Evolutionary conservation across 495 filamentous ascomycete genomes (phyloP).

Genomic region (Penicillium coffeae): DNA sequence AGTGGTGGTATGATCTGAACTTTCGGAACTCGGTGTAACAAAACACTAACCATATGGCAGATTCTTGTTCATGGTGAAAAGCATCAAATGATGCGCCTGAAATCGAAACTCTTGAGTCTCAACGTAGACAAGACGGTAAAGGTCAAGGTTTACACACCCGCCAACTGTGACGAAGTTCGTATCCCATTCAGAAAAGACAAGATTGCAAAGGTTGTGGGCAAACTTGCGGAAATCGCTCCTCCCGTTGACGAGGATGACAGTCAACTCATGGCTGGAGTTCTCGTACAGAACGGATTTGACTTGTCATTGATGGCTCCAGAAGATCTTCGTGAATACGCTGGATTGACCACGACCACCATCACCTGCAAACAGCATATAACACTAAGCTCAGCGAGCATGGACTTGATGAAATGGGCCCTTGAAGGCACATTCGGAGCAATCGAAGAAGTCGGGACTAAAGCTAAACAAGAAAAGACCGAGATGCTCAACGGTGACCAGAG

Average conservation of each 20-base stretch:
- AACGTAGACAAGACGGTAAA: slow-evolving; percentile 75
- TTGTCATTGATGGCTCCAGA: slow-evolving; percentile 94
- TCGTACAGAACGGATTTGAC: slow-evolving; percentile 97
- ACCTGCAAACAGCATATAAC: slow-evolving; percentile 84
- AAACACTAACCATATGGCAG: slow-evolving; percentile 31
- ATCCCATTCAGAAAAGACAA: slow-evolving; percentile 97
- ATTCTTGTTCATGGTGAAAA: slow-evolving; percentile 96
- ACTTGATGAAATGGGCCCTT: slow-evolving; percentile 88
- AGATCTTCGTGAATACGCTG: slow-evolving; percentile 91
- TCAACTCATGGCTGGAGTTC: slow-evolving; percentile 74
- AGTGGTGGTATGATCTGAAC: slow-evolving; percentile 67
- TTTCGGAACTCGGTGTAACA: neutral
- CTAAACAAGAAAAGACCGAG: slow-evolving; percentile 35
- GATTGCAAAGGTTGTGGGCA: slow-evolving; percentile 91
- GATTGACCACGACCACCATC: slow-evolving; percentile 88
- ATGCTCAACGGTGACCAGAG: slow-evolving; percentile 28
- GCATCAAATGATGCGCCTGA: slow-evolving; percentile 96
- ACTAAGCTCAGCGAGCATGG: slow-evolving; percentile 81
- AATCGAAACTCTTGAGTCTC: slow-evolving; percentile 86
- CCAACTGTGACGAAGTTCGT: slow-evolving; percentile 91
- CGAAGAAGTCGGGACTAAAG: slow-evolving; percentile 56
- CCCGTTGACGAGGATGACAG: slow-evolving; percentile 48
- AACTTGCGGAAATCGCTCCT: slow-evolving; percentile 75
- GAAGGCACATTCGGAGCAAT: slow-evolving; percentile 90
- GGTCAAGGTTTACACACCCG: slow-evolving; percentile 86